Base-by-base conservation (phyloP, 495 filamentous ascomycete species). In the Neurospora tetraspora region DNA sequence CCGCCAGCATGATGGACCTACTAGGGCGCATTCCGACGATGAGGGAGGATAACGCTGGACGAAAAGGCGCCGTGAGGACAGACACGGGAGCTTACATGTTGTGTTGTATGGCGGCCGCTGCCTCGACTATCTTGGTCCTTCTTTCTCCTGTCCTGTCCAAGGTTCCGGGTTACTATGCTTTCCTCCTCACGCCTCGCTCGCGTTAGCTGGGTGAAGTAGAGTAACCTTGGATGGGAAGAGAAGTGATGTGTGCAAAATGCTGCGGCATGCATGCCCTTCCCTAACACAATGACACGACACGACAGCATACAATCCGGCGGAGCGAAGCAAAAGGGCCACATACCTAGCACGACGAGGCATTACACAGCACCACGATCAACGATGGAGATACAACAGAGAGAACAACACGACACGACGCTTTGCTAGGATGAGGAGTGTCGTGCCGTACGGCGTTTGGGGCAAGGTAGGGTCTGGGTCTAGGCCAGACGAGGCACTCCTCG, bases 1-100 rank as follows among this genome's bases (percentile, higher is more conserved):
- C 71, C 72, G 72, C 74, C 73, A 77, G 53, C 71, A 68, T 73
- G 76, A 73, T 39, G 68, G 43, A 45, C 38, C 7, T 34, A 34
- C 53, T 16, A 61, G 53, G 27, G 27, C 53, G 14, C 53, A 61
- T 61, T 61, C 27, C 27, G 27, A 61, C 12, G 23, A 61, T 61
- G 12, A 61, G 5, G 23, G 23, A 31, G 12, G 23, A 61, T 34
- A 61, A 61, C 27, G 23, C 12, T 2, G 14, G 27, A 61, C 27
- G 53, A 61, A 61, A 34, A 61, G 27, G 53, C 53, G 53, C 27
- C 53, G 27, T 61, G 12, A 18, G 53, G 53, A 61, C 53, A 61
- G 27, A 61, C 27, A 61, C 53, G 53, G 53, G 27, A 34, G 38
- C 16, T 14, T 59, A 16, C 27, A 42, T 70, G 20, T 38, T 39